Evolutionary conservation across 2,329 filamentous ascomycete genomes (phyloP), one percentile per base, ranked within the genome.

Genomic region (Xylaria polymorpha): DNA sequence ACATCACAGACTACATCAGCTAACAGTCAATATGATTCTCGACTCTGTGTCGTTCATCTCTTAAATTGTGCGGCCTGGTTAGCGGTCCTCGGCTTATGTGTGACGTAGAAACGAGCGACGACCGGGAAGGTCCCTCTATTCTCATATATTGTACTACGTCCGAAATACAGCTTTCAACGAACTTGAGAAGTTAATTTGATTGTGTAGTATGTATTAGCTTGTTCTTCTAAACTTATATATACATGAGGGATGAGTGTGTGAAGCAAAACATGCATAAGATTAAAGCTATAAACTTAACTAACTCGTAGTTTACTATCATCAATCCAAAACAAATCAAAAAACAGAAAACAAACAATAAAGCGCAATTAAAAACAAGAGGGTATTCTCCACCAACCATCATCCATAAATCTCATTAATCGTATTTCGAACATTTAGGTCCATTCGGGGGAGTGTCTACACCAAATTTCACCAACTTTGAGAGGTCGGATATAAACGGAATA

Each of bases 281-380:
- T 22, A 20, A 55, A 55, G 32, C 51, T 55, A 55, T 55, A 14
- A 37, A 55, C 32, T 35, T 8, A 55, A 55, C 29, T n/a, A 37
- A 55, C 32, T 35, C 5, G 14, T 55, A 39, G 4, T 55, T 55
- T n/a, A 14, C 15, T 15, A 14, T 39, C n/a, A 29, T 15, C 3
- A 12, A 9, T 37, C 35, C 35, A 15, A n/a, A 1, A 8, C 32
- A 12, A 55, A 8, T 35, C 32, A 2, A 37, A 55, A 55, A 32
- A 4, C 12, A 22, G 14, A 39, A 55, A 55, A 55, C 32, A 55
- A 10, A 55, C 4, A 2, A 37, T 15, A 18, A 20, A 51, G 12
- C 29, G 15, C 14, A 32, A 51, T 3, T 0, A 6, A 37, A 37
- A 39, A 55, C n/a, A 55, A n/a, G 32, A 9, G 22, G 8, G 32